Base-by-base conservation (phyloP, 2,329 filamentous ascomycete species). In the Aspergillus ustus region DNA sequence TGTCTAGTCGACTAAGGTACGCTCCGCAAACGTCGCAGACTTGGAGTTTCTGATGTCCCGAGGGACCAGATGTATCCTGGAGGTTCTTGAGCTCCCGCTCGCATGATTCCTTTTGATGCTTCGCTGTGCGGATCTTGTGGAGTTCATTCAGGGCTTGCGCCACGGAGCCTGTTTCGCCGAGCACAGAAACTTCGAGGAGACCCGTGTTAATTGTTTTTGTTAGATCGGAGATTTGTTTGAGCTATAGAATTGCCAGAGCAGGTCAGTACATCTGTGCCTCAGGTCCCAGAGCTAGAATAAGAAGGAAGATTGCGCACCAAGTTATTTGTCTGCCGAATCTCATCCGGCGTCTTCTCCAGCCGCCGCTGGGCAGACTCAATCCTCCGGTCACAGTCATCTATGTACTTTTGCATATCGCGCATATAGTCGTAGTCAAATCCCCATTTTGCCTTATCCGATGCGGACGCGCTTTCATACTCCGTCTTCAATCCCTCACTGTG, bases 21-120 rank as follows among this genome's bases (percentile, higher is more conserved):
- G 95, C 95, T 65, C 95, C 95, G 77, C 95, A 99, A 1, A 98
- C 95, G 78, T 99, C 95, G 83, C 95, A 99, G 51, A 99, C 95
- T 77, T 99, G 95, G 45, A 99, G 83, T 77, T 99, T 99, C 82
- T 99, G 95, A 78, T 99, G 95, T 19, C 95, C 95, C 0, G 89
- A 93, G 0, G 95, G 95, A 0, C 95, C 95, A 28, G 89, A 92
- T 0, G 94, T 98, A 78, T 99, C 95, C 59, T 91, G 91, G 25
- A 99, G 84, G 3, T 90, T 89, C 77, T 97, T 96, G 62, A 99
- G 85, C 73, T 98, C 94, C 63, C 90, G 87, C 79, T 97, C 93
- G 65, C 88, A 87, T 64, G 95, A 92, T 63, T 89, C 85, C 78
- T 97, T 97, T 68, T 90, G 86, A 66, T 91, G 86, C 72, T 91